phyloP scores from a whole-genome alignment of 2,329 filamentous ascomycete species.

The Aphanocladium album region DNA sequence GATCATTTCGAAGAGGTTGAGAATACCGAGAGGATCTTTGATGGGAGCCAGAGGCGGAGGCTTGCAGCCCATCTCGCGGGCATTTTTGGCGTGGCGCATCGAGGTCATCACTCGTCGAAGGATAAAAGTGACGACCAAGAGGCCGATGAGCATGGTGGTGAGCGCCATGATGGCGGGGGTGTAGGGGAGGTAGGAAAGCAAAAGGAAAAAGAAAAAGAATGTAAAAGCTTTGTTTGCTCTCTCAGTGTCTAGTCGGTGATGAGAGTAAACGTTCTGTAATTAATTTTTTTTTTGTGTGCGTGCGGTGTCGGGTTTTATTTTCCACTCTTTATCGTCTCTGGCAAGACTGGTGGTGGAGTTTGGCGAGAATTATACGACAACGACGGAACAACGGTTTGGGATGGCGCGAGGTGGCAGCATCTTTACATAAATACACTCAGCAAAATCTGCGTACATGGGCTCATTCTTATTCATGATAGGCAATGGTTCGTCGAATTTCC shows the following conservation, averaged over 20 bases:
- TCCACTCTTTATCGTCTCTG: conserved; percentile 1
- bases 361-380: neutral
- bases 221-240: too few species aligned
- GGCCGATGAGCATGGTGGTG: conserved; percentile 4
- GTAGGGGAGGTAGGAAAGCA: neutral
- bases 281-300: neutral
- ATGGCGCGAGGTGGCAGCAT: conserved; percentile 4
- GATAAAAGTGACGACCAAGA: conserved; percentile 7
- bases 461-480: conserved; percentile 7
- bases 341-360: neutral
- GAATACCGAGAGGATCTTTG: conserved; percentile 19
- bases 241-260: neutral
- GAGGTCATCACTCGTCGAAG: conserved; percentile 6
- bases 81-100: conserved; percentile 9
- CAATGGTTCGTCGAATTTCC: conserved; percentile 6
- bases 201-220: neutral
- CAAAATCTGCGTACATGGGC: neutral
- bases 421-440: conserved; percentile 9
- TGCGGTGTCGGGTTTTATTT: neutral
- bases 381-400: neutral
- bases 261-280: neutral
- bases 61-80: conserved; percentile 18
- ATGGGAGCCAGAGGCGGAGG: conserved; percentile 10
- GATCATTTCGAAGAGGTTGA: conserved; percentile 14
- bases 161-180: conserved; percentile 2